phyloP scores from a whole-genome alignment of 192 early-diverging fungal species.

The Anaeromyces robustus region DNA sequence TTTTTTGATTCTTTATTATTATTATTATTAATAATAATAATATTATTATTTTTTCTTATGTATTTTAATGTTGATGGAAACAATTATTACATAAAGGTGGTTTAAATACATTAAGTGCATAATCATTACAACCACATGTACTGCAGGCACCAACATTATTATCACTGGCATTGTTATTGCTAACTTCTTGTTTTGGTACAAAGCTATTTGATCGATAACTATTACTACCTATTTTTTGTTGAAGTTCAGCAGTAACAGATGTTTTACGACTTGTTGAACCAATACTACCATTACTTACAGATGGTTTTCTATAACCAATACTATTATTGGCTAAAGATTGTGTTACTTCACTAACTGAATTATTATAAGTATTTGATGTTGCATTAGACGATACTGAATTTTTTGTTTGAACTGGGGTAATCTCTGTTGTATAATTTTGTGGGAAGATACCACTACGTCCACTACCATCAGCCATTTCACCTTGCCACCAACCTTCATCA shows the following conservation, averaged over 20 bases:
- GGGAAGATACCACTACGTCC: constrained; percentile 81
- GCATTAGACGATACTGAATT: constrained; percentile 8
- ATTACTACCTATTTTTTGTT: background rate
- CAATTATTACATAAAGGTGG: constrained; percentile 65
- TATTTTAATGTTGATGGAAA: constrained; percentile 53
- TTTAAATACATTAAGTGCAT: constrained; percentile 57
- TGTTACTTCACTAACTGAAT: constrained; percentile 3
- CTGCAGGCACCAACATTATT: constrained; percentile 21
- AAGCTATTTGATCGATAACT: too few species aligned
- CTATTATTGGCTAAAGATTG: constrained; percentile 14
- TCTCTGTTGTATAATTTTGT: constrained; percentile 71
- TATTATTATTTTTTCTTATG: background rate
- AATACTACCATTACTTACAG: background rate
- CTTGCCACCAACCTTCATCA: constrained; percentile 92
- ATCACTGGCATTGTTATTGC: background rate
- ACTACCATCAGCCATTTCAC: constrained; percentile 51
- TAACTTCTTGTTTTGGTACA: background rate
- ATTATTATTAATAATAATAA: too few species aligned
- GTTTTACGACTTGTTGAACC: constrained; percentile 4
- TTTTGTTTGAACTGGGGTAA: constrained; percentile 12
- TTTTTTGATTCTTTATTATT: too few species aligned
- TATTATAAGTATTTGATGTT: background rate
- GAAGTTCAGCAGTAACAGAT: constrained; percentile 19
- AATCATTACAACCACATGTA: constrained; percentile 60
- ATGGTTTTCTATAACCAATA: background rate